Conservation (phyloP, 495 filamentous ascomycete species). For the Tuber aestivum region DNA sequence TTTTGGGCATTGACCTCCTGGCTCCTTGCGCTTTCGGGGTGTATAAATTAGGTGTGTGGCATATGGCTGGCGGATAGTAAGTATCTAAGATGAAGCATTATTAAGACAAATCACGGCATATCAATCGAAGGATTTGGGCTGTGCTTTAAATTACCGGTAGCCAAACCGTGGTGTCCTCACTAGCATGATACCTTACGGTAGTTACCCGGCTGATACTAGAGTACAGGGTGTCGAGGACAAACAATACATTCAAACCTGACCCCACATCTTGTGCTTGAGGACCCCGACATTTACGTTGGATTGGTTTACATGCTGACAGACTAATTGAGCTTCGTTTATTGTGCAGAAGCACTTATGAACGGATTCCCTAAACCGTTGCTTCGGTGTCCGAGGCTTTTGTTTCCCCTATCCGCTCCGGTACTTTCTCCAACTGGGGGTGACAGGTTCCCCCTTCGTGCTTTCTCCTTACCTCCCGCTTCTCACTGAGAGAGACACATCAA, state of each 20-base stretch:
- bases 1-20: neutral
- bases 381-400: constrained; percentile 25
- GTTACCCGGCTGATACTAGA: neutral
- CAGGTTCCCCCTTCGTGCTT: neutral
- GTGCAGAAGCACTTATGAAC: constrained; percentile 29
- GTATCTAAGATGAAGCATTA: neutral
- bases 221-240: neutral
- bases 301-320: neutral
- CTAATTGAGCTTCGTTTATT: constrained; percentile 4
- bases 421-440: neutral
- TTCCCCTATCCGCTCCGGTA: constrained; percentile 15
- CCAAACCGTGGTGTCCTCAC: neutral
- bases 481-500: neutral
- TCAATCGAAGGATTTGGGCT: neutral
- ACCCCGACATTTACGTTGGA: constrained; percentile 3
- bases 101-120: neutral
- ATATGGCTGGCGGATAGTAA: neutral
- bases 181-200: neutral
- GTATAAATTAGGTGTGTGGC: neutral
- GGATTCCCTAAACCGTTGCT: constrained; percentile 14
- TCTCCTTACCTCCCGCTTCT: neutral
- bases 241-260: neutral
- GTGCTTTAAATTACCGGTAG: neutral
- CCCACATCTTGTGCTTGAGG: constrained; percentile 1
- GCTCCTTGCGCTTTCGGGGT: neutral